A percentile compares a stretch with the other conserved stretches of the same genome.
Evolutionary conservation across 257 asterid genomes (phyloP).

Genomic region (Solanum chiquidenum): DNA sequence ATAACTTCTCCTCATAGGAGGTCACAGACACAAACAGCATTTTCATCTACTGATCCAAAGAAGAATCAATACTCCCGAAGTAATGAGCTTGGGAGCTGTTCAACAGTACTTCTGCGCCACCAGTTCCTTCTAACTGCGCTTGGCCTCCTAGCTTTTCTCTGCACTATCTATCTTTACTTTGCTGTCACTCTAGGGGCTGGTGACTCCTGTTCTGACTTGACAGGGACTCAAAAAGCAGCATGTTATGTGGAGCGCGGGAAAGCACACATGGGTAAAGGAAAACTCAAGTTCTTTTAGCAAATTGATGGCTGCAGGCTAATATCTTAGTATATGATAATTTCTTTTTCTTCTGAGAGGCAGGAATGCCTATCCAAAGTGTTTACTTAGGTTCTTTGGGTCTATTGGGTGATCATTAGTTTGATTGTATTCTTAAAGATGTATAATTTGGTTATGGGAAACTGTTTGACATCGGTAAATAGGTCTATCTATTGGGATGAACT

Average conservation of each 20-base stretch:
- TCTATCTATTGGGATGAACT: neutral
- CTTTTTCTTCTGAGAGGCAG: neutral
- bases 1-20: constrained; percentile 45
- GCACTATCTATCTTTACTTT: constrained; percentile 46
- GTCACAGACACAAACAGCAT: constrained; percentile 22
- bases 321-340: neutral
- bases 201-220: constrained; percentile 22
- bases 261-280: constrained; percentile 25
- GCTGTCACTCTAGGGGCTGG: constrained; percentile 34
- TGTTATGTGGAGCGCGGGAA: constrained; percentile 33
- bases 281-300: constrained; percentile 30
- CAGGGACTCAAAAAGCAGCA: constrained; percentile 16
- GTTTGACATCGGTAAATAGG: neutral
- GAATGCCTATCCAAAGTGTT: neutral
- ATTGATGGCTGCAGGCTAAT: neutral
- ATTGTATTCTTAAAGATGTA: neutral
- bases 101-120: constrained; percentile 32
- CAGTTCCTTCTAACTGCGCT: constrained; percentile 40
- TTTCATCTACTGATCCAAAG: constrained; percentile 13
- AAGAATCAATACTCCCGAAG: constrained; percentile 19
- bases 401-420: neutral
- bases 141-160: constrained; percentile 30
- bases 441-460: neutral
- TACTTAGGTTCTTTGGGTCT: neutral
- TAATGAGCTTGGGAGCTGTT: constrained; percentile 23